Percentiles rank a stretch among this genome's conserved stretches.
phyloP scores from a whole-genome alignment of 306 rosid genomes.

The Prunus padus region DNA sequence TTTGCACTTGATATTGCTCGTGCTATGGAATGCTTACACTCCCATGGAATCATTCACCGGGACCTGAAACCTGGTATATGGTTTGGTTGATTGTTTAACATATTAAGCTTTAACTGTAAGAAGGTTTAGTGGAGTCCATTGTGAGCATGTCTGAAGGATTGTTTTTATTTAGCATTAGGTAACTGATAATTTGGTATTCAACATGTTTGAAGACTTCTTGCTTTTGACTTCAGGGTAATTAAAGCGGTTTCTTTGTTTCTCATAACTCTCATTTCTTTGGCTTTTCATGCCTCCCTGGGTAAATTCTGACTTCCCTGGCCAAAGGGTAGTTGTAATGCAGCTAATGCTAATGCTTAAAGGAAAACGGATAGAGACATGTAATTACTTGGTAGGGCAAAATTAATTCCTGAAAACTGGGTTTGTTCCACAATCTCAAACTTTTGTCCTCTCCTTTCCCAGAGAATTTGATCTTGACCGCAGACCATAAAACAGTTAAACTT shows the following conservation, averaged over 20 bases:
- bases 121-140: background rate
- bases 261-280: background rate
- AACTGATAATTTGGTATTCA: background rate
- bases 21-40: slow-evolving; percentile 86
- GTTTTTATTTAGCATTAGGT: background rate
- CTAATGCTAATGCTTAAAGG: background rate
- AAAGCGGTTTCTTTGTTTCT: background rate
- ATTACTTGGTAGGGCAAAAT: background rate
- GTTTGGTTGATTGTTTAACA: slow-evolving; percentile 15
- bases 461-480: slow-evolving; percentile 79
- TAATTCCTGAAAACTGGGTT: background rate
- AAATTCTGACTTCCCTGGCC: too few relatives aligned
- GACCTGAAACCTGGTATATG: slow-evolving; percentile 92
- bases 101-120: background rate
- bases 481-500: slow-evolving; percentile 79
- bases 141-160: background rate
- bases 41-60: slow-evolving; percentile 93
- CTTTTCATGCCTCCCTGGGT: background rate
- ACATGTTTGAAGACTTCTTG: background rate
- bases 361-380: background rate
- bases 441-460: slow-evolving; percentile 41
- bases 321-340: background rate
- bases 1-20: slow-evolving; percentile 88
- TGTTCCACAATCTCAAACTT: background rate
- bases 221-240: background rate